Evolutionary conservation across 192 early-diverging fungal genomes (phyloP).

Genomic region (Chytriomyces sp.): DNA sequence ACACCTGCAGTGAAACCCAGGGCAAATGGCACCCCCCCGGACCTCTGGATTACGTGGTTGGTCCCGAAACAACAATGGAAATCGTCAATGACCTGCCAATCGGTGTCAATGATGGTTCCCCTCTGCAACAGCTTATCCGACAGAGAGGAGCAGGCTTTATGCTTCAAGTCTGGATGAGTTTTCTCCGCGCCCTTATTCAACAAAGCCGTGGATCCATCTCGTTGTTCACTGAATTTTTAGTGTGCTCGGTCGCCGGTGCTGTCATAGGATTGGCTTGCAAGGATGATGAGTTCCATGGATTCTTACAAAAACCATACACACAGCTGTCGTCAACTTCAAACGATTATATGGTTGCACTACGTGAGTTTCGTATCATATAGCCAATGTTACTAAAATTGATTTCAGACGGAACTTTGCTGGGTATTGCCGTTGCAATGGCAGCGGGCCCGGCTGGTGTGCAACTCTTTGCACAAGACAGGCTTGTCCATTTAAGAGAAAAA

Average conservation of each 20-base stretch:
- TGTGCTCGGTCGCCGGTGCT: slow-evolving; percentile 7
- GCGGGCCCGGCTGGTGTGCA: slow-evolving; percentile 35
- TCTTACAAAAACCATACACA: background rate
- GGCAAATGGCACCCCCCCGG: background rate
- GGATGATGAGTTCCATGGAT: slow-evolving; percentile 17
- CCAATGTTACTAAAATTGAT: background rate
- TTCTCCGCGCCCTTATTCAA: slow-evolving; percentile 8
- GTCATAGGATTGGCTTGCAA: slow-evolving; percentile 19
- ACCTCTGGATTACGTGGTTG: background rate
- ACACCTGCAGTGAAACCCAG: background rate
- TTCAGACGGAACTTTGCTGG: slow-evolving; percentile 14
- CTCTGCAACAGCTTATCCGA: background rate
- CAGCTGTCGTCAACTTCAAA: slow-evolving; percentile 19
- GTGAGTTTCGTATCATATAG: background rate
- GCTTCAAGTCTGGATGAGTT: slow-evolving; percentile 5
- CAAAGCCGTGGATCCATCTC: background rate
- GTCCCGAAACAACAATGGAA: background rate
- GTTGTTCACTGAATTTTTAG: slow-evolving; percentile 19
- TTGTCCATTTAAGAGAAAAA: slow-evolving; percentile 39
- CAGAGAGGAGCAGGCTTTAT: slow-evolving; percentile 27
- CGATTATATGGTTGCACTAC: slow-evolving; percentile 24
- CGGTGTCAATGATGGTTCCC: no score
- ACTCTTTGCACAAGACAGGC: slow-evolving; percentile 36
- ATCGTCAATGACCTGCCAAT: background rate
- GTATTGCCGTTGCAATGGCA: slow-evolving; percentile 33